Base-by-base conservation (phyloP, 2,329 filamentous ascomycete genomes). In the Arthrobotrys musiformis region DNA sequence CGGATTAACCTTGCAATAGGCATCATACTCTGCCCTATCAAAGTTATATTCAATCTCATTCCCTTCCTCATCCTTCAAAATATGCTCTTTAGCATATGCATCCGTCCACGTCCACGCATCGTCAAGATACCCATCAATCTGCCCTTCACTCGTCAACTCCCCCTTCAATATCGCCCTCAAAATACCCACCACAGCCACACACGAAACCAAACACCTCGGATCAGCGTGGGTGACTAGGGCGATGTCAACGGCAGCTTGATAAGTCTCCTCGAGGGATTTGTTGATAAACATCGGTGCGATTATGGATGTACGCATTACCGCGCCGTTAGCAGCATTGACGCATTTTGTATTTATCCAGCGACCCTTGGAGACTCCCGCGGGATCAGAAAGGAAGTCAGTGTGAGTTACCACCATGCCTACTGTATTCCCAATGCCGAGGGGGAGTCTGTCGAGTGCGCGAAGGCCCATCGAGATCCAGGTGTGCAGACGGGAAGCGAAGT, bases 291-390 rank as follows among this genome's bases (percentile, higher is more conserved):
- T 85, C 4, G 87, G 79, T 0, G 86, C 87, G 13, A 88, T 81
- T 0, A 86, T 85, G 68, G 88, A 86, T 7, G 86, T 88, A 7
- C 87, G 80, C 87, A 88, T 88, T 11, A 88, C 79, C 48, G 85
- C 86, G 1, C 87, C 87, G 64, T 88, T 88, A 0, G 87, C 85
- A 0, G 87, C 87, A 2, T 83, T 82, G 2, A 83, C 80, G 52
- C 83, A 83, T 0, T 82, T 82, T 0, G 82, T 81, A 2, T 83
- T 83, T 15, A 83, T 80, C 86, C 86, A 88, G 15, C 82, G 81
- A 9, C 81, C 79, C 1, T 83, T 82, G 1, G 87, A 85, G 4
- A 81, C 83, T 0, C 66, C 82, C 15, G 83, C 81, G 0, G 87
- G 86, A 40, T 85, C 81, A 0, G 81, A 79, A 0, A 85, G 81